A percentile compares a stretch with the other conserved stretches of the same genome.
These are phyloP conservation scores for Arachnomyces sp. DNA, from an alignment of 2,329 filamentous ascomycete species.

Conservation along the genomic window DNA sequence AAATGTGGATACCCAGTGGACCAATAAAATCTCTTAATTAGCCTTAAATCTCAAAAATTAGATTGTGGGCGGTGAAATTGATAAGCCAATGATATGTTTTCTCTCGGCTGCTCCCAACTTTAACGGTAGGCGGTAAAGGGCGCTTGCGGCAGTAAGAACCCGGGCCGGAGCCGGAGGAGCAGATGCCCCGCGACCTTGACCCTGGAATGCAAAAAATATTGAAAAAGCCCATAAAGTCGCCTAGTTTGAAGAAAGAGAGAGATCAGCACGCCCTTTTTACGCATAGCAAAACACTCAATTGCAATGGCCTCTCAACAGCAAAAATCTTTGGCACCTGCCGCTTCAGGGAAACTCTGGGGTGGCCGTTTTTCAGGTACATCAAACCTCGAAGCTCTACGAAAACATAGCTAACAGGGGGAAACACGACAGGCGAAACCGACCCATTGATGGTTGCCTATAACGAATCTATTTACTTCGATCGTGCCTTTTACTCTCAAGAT, in stretches of 20 bases:
- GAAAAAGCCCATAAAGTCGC: too few relatives aligned
- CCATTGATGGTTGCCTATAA: conserved; percentile 77
- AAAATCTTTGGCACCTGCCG: too few relatives aligned
- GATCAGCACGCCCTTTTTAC: conserved; percentile 4
- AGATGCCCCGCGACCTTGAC: too few relatives aligned
- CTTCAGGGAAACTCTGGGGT: conserved; percentile 16
- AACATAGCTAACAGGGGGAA: conserved; percentile 7
- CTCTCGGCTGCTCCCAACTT: too few relatives aligned
- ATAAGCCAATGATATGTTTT: too few relatives aligned
- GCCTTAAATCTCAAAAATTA: too few relatives aligned
- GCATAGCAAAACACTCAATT: background rate
- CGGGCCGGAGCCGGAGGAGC: conserved; percentile 31
- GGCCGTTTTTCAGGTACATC: conserved; percentile 49
- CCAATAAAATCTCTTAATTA: too few relatives aligned
- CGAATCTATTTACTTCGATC: conserved; percentile 67
- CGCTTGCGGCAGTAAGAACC: conserved; percentile 39
- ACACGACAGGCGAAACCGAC: conserved; percentile 58
- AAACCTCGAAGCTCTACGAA: background rate
- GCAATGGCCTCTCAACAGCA: conserved; percentile 5
- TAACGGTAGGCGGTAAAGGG: conserved; percentile 13
- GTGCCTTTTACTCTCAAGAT: conserved; percentile 65
- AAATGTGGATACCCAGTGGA: too few relatives aligned
- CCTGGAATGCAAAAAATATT: too few relatives aligned
- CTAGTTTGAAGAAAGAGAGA: background rate
- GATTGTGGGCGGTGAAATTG: too few relatives aligned